A percentile compares a stretch with the other conserved stretches of the same genome.
phyloP scores from a whole-genome alignment of 1,139 yeast species.

The Candida sp. region DNA sequence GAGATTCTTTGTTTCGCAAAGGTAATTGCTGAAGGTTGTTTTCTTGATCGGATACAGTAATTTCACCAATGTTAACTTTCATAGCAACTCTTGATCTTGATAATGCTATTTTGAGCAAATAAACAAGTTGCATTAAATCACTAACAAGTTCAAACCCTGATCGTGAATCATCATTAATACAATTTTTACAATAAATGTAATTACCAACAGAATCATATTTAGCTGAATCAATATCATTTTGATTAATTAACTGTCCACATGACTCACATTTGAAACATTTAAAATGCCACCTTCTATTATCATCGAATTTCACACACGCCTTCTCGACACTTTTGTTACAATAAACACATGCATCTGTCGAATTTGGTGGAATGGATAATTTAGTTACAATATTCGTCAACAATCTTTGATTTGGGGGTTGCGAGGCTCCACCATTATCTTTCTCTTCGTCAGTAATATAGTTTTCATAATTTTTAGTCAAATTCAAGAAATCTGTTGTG shows the following conservation, averaged over 20 bases:
- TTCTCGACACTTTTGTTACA: conserved; percentile 84
- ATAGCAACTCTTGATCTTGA: conserved; percentile 74
- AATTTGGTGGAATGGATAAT: conserved; percentile 49
- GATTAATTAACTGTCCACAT: conserved; percentile 40
- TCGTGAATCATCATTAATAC: conserved; percentile 47
- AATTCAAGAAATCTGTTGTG: conserved; percentile 58
- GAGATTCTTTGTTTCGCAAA: conserved; percentile 9
- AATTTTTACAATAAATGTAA: conserved; percentile 52
- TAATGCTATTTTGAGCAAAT: conserved; percentile 78
- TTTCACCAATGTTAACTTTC: conserved; percentile 18
- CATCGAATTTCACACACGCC: conserved; percentile 60
- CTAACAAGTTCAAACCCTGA: conserved; percentile 65
- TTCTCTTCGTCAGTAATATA: conserved; percentile 12
- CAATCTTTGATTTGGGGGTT: conserved; percentile 8
- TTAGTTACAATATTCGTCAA: conserved; percentile 28
- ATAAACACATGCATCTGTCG: conserved; percentile 72
- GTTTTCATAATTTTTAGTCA: conserved; percentile 27
- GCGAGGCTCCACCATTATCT: neutral
- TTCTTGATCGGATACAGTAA: neutral
- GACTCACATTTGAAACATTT: conserved; percentile 64
- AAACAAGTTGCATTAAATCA: conserved; percentile 69
- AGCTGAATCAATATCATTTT: conserved; percentile 29
- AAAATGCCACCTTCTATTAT: conserved; percentile 78
- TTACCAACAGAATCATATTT: conserved; percentile 21
- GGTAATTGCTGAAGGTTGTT: neutral